Conservation (phyloP, 768 basidiomycete species). For the Suillus cothurnatus region DNA sequence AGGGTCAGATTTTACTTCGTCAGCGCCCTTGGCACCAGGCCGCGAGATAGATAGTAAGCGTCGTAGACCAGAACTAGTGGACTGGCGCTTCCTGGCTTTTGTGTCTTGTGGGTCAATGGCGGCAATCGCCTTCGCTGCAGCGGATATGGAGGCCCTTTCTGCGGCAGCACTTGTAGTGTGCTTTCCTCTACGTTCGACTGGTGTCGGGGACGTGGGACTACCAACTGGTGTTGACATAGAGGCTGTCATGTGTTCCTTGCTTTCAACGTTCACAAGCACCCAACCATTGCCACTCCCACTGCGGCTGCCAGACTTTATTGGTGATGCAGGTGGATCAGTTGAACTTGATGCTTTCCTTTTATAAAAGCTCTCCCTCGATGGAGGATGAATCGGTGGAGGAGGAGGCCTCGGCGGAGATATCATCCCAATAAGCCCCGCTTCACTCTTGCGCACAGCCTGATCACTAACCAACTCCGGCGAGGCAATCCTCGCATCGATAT, state of each 20-base stretch:
- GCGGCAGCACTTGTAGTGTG: constrained; percentile 16
- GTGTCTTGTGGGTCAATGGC: constrained; percentile 57
- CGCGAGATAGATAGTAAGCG: constrained; percentile 36
- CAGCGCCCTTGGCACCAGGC: constrained; percentile 29
- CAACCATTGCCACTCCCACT: constrained; percentile 55
- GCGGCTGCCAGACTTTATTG: constrained; percentile 35
- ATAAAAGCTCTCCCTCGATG: constrained; percentile 26
- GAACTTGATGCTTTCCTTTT: constrained; percentile 24
- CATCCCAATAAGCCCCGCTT: constrained; percentile 60
- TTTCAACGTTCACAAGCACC: constrained; percentile 67
- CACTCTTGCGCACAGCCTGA: constrained; percentile 56
- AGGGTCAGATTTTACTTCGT: constrained; percentile 28
- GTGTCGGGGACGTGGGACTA: constrained; percentile 30
- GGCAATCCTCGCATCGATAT: constrained; percentile 52
- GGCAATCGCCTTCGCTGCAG: constrained; percentile 64
- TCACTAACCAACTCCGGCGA: constrained; percentile 54
- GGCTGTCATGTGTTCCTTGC: constrained; percentile 34
- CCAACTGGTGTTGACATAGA: constrained; percentile 25
- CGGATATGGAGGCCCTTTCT: constrained; percentile 39
- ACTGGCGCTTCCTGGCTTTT: constrained; percentile 30
- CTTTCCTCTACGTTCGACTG: constrained; percentile 32
- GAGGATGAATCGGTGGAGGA: constrained; percentile 27
- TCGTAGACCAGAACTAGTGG: constrained; percentile 33
- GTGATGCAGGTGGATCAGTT: constrained; percentile 30
- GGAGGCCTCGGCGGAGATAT: constrained; percentile 38